Percentiles rank a stretch among this genome's conserved stretches.
phyloP scores from a whole-genome alignment of 768 basidiomycete genomes.

The Cystofilobasidium macerans region DNA sequence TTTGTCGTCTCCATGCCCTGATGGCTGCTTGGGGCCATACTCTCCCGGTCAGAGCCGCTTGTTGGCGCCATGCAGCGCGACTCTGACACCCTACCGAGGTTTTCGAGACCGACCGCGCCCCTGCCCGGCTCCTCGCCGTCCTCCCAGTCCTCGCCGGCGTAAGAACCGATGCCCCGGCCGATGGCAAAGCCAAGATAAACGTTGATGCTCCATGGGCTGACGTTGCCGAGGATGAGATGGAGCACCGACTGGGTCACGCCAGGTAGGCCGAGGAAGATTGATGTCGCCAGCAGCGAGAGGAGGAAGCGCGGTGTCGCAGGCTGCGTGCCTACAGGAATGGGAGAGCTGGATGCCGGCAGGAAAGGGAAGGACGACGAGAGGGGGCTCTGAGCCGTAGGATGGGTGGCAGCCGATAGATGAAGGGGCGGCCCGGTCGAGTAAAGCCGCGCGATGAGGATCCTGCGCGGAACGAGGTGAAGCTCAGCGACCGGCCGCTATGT shows the following conservation, averaged over 20 bases:
- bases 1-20: conserved; percentile 8
- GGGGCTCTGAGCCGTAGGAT: conserved; percentile 57
- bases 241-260: conserved; percentile 63
- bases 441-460: conserved; percentile 71
- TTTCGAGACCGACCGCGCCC: conserved; percentile 58
- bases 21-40: no score
- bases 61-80: background rate
- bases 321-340: conserved; percentile 45
- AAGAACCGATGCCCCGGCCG: conserved; percentile 52
- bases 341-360: conserved; percentile 36
- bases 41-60: no score
- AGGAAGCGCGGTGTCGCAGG: conserved; percentile 70
- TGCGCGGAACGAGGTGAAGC: conserved; percentile 34
- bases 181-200: conserved; percentile 72
- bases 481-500: background rate
- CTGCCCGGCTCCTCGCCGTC: conserved; percentile 4
- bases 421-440: conserved; percentile 77
- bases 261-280: conserved; percentile 74
- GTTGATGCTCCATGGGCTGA: conserved; percentile 66
- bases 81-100: conserved; percentile 37
- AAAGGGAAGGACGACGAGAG: conserved; percentile 45
- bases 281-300: conserved; percentile 73
- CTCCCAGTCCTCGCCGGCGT: conserved; percentile 43
- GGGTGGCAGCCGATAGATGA: conserved; percentile 52
- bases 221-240: conserved; percentile 55